These are phyloP conservation scores for Bryoerythrophyllum caledonicum DNA, from an alignment of 225 moss, liverwort and hornwort genomes.

Conservation along the genomic window DNA sequence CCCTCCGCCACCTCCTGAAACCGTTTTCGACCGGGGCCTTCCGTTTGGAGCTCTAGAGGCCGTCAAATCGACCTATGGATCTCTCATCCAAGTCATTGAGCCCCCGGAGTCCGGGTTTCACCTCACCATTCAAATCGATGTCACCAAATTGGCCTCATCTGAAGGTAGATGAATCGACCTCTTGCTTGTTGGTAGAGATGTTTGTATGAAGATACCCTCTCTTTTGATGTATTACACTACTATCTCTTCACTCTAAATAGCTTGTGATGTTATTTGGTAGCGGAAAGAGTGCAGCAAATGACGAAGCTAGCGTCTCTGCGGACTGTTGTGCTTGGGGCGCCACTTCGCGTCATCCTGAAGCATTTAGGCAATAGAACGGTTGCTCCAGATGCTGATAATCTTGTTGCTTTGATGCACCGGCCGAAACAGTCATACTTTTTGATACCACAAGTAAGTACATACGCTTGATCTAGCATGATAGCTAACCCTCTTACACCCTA, in stretches of 20 bases:
- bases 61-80: slow-evolving; percentile 79
- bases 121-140: slow-evolving; percentile 74
- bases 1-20: slow-evolving; percentile 91
- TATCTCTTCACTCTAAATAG: no score
- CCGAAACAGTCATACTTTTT: slow-evolving; percentile 97
- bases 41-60: slow-evolving; percentile 95
- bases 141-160: slow-evolving; percentile 54
- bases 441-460: slow-evolving; percentile 75
- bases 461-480: slow-evolving; percentile 11
- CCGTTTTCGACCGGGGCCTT: slow-evolving; percentile 84
- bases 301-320: slow-evolving; percentile 86
- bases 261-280: slow-evolving; percentile 38
- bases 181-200: slow-evolving; percentile 22
- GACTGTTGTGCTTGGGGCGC: slow-evolving; percentile 86
- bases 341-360: slow-evolving; percentile 89
- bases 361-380: slow-evolving; percentile 80
- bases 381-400: slow-evolving; percentile 93
- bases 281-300: slow-evolving; percentile 59
- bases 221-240: no score
- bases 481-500: background rate
- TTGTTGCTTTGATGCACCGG: slow-evolving; percentile 92
- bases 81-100: slow-evolving; percentile 67
- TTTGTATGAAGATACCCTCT: no score
- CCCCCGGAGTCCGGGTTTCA: slow-evolving; percentile 79
- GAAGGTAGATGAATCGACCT: slow-evolving; percentile 44